These are phyloP conservation scores for Zygosaccharomyces pseudobailii DNA, from an alignment of 1,139 yeast species.

Conservation along the genomic window DNA sequence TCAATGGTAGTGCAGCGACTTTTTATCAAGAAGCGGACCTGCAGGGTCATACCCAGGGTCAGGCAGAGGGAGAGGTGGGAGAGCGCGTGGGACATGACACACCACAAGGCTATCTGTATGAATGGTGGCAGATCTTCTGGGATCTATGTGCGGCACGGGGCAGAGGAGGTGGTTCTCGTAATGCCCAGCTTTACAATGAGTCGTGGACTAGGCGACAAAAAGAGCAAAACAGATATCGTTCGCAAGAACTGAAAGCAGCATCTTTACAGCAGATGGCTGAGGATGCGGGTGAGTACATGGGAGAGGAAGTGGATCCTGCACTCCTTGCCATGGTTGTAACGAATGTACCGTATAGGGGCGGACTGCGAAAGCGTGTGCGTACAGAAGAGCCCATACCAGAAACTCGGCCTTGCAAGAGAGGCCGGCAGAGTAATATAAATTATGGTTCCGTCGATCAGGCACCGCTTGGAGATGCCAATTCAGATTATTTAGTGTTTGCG, in stretches of 20 bases:
- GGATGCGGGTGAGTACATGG: conserved; percentile 25
- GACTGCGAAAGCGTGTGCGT: neutral
- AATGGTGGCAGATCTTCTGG: conserved; percentile 98
- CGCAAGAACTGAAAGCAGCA: conserved; percentile 41
- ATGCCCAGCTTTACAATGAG: conserved; percentile 70
- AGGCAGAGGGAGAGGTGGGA: neutral
- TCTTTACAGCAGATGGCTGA: conserved; percentile 33
- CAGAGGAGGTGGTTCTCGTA: conserved; percentile 54
- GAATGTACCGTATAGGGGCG: neutral
- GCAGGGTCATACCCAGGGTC: conserved; percentile 8
- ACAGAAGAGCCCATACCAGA: neutral
- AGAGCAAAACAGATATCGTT: conserved; percentile 50
- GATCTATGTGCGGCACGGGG: conserved; percentile 82
- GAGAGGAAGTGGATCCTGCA: conserved; percentile 23
- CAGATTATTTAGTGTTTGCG: neutral
- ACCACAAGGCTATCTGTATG: conserved; percentile 81
- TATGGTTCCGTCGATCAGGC: neutral
- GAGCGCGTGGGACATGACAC: conserved; percentile 27
- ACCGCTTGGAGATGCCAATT: neutral
- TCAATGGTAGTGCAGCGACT: conserved; percentile 64
- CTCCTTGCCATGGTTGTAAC: conserved; percentile 15
- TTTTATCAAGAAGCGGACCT: conserved; percentile 70
- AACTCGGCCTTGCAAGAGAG: neutral
- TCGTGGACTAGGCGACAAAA: conserved; percentile 61
- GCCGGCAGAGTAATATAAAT: neutral